phyloP scores from a whole-genome alignment of 2,329 filamentous ascomycete genomes.

The Trichoderma citrinoviride region DNA sequence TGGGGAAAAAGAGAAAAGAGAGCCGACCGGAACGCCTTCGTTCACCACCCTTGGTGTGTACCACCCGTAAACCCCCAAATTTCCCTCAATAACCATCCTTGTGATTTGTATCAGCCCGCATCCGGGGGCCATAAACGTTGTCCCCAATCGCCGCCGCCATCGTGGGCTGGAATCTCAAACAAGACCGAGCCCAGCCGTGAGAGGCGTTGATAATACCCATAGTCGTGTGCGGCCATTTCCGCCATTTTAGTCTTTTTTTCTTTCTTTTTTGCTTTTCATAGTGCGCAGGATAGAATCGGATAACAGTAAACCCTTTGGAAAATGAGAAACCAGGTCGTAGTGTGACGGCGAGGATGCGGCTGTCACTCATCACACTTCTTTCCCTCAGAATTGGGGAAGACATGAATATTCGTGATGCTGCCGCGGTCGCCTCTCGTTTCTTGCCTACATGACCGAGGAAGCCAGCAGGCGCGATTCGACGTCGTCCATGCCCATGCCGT shows the following conservation, averaged over 20 bases:
- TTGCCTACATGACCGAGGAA: conserved; percentile 42
- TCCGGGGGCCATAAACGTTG: conserved; percentile 6
- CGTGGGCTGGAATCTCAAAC: conserved; percentile 10
- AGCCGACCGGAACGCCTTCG: conserved; percentile 26
- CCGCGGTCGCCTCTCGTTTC: conserved; percentile 12
- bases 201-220: conserved; percentile 12
- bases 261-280: conserved; percentile 1
- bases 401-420: not conserved
- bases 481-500: conserved; percentile 45
- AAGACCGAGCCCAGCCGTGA: conserved; percentile 6
- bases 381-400: not conserved
- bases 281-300: not conserved
- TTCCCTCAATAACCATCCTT: conserved; percentile 25
- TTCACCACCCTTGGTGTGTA: conserved; percentile 20
- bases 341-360: not conserved
- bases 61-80: conserved; percentile 22
- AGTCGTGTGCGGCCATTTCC: conserved; percentile 3
- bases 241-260: conserved; percentile 12
- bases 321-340: not conserved
- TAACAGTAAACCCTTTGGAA: not conserved
- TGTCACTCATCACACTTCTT: not conserved
- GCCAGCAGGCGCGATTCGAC: conserved; percentile 45
- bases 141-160: conserved; percentile 11
- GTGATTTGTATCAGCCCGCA: conserved; percentile 23
- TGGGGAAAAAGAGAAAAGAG: conserved; percentile 24